Evolutionary conservation across 1,139 yeast species (phyloP).

Genomic region (Hyphopichia fennica): DNA sequence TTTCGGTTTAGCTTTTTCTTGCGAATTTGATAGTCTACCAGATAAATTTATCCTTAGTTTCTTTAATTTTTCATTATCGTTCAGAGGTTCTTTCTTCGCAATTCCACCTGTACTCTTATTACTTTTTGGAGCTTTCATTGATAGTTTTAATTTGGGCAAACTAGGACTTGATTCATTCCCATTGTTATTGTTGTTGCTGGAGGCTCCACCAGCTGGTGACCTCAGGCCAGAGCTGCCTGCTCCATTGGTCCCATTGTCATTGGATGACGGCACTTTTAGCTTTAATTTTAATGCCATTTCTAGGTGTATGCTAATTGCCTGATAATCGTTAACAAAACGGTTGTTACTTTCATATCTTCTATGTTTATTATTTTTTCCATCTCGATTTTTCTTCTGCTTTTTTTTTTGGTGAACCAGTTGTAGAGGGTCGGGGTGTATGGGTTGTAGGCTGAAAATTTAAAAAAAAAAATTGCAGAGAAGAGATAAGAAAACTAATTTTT

Average conservation of each 20-base stretch:
- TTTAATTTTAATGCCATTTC: slow-evolving; percentile 26
- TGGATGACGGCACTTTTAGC: slow-evolving; percentile 20
- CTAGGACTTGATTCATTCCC: slow-evolving; percentile 6
- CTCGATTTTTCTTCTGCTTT: too few species aligned
- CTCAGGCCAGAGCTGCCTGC: background rate
- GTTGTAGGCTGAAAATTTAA: background rate
- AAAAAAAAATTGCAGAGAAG: background rate
- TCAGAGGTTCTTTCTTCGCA: slow-evolving; percentile 10
- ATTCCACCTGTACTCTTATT: background rate
- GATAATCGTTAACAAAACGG: too few species aligned
- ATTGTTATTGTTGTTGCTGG: background rate
- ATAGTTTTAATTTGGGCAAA: slow-evolving; percentile 26
- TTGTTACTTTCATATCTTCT: too few species aligned
- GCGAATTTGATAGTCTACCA: background rate
- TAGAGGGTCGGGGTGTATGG: slow-evolving; percentile 1
- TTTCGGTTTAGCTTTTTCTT: slow-evolving; percentile 1
- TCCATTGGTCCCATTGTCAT: slow-evolving; percentile 9
- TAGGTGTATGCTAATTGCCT: too few species aligned
- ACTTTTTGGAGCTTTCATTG: slow-evolving; percentile 8
- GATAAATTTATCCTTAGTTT: slow-evolving; percentile 22
- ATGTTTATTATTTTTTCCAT: too few species aligned
- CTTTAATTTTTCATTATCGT: slow-evolving; percentile 16
- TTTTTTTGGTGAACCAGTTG: too few species aligned
- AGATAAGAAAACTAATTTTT: background rate
- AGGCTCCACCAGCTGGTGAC: background rate